phyloP scores from a whole-genome alignment of 2,329 filamentous ascomycete genomes.

The Fusarium continuum region DNA sequence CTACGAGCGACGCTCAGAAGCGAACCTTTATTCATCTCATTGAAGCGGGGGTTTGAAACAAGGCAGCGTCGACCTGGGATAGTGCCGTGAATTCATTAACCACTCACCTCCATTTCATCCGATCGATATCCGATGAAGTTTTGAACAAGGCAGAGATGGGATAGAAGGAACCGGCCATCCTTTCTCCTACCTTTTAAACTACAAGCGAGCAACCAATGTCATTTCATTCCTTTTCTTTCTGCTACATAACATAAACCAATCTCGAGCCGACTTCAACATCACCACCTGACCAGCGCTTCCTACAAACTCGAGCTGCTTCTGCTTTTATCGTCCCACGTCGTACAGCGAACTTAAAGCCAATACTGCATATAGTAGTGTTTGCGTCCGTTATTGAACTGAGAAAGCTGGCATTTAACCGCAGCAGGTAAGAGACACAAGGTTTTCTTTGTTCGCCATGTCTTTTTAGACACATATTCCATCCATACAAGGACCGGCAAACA shows the following conservation, averaged over 20 bases:
- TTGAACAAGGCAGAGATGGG: neutral
- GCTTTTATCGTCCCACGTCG: too few relatives aligned
- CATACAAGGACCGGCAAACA: too few relatives aligned
- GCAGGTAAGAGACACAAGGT: slow-evolving; percentile 5
- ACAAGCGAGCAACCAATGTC: neutral
- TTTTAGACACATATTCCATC: too few relatives aligned
- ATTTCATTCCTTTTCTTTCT: neutral
- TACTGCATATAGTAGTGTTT: neutral
- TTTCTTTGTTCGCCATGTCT: neutral
- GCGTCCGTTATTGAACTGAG: too few relatives aligned
- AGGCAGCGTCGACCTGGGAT: neutral
- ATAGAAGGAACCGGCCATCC: slow-evolving; percentile 13
- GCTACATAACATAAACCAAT: neutral
- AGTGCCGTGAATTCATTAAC: neutral
- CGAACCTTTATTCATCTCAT: neutral
- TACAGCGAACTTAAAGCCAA: neutral
- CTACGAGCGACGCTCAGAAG: neutral
- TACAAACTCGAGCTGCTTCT: neutral
- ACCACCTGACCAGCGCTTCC: neutral
- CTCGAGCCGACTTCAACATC: neutral
- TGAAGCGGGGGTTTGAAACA: slow-evolving; percentile 16
- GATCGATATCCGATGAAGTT: neutral
- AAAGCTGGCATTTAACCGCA: neutral
- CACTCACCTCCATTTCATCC: neutral
- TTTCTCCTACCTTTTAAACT: neutral